Evolutionary conservation across 2,329 filamentous ascomycete species (phyloP).

Genomic region (Ophiostoma triangulosporum): DNA sequence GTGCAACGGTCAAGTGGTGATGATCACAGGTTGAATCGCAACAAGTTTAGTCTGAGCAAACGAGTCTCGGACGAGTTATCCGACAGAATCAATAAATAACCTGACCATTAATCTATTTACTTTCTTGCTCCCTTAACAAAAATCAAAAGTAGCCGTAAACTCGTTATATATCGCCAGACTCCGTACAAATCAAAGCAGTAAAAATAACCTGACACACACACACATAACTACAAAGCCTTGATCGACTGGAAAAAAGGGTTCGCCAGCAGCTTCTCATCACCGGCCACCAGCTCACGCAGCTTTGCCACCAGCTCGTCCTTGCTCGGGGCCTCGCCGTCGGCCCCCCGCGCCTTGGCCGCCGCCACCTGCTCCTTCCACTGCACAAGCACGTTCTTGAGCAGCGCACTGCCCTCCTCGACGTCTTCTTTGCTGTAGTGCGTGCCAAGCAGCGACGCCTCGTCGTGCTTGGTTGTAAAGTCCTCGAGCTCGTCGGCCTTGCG

Average conservation of each 20-base stretch:
- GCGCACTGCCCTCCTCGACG: conserved; percentile 71
- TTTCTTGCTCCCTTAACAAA: too few species aligned
- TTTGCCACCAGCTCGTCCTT: conserved; percentile 64
- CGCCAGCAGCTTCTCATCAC: conserved; percentile 48
- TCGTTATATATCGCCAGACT: not conserved
- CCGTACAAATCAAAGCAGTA: not conserved
- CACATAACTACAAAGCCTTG: conserved; percentile 32
- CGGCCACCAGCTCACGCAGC: conserved; percentile 67
- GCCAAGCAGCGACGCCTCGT: conserved; percentile 33
- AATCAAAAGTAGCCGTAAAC: not conserved
- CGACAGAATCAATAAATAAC: too few species aligned
- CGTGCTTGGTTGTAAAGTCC: conserved; percentile 76
- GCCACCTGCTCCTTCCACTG: conserved; percentile 73
- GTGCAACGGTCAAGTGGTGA: too few species aligned
- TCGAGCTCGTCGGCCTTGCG: conserved; percentile 96
- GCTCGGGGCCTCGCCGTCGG: conserved; percentile 35
- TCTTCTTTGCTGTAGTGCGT: conserved; percentile 65
- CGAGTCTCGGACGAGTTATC: too few species aligned
- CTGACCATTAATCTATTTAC: too few species aligned
- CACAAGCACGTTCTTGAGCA: conserved; percentile 71
- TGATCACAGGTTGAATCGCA: too few species aligned
- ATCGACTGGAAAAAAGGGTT: conserved; percentile 61
- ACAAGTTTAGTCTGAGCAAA: too few species aligned
- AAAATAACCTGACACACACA: not conserved
- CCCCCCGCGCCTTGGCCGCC: conserved; percentile 15